Base-by-base conservation (phyloP, 306 rosid genomes). In the Dryas alaskensis region DNA sequence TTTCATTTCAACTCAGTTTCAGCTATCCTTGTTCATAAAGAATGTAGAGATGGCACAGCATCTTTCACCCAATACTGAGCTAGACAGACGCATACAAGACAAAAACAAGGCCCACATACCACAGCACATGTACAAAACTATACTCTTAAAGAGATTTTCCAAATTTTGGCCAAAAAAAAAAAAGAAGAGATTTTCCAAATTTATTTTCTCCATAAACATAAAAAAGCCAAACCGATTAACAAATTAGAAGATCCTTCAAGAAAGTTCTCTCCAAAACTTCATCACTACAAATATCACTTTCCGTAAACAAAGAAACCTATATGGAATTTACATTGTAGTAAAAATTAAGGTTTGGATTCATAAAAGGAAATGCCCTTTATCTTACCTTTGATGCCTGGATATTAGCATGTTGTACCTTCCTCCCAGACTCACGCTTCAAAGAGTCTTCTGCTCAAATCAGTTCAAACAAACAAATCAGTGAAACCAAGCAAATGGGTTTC, bases 371-470 rank as follows among this genome's bases (percentile, higher is more conserved):
- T 46, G 53, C 16, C 6, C 22, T 6, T 43, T 6, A 17, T 22
- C 40, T 19, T 19, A 90, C 98, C 98, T 93, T 93, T 0, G 98
- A 88, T 3, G 98, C 98, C 83, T 93, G 98, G 64, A 93, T 93
- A 77, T 90, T 86, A 72, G 87, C 98, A 87, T 86, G 95, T 45
- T 91, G 97, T 67, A 93, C 98, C 79, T 93, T 93, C 45, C 78
- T 74, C 84, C 98, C 98, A 61, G 97, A 87, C 89, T 93, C 98
- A 7, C 98, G 92, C 82, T 93, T 90, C 79, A 90, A 68, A 27
- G 97, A 89, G 84, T 93, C 98, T 83, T 89, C 98, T 93, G 92
- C 67, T 60, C 89, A 72, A 39, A 65, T 58, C 44, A 76, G 13
- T 65, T 52, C 22, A 63, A 27, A 75, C 55, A 64, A 49, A 1